Percentiles rank a stretch among this genome's conserved stretches.
Evolutionary conservation across 805 yeast genomes (phyloP).

Genomic region (Candida easanensis): DNA sequence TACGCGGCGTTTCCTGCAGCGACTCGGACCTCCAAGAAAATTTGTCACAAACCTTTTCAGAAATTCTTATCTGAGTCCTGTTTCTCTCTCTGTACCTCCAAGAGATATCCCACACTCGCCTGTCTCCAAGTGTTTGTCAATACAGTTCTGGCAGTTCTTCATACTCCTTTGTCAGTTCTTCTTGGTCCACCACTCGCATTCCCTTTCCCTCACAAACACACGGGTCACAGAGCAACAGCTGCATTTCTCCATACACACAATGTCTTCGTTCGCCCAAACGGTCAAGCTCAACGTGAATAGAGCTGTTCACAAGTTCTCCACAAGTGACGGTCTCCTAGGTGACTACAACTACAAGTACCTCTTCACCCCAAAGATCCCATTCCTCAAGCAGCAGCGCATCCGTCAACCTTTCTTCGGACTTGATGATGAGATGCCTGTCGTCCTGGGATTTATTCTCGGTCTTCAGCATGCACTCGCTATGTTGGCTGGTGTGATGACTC

Average conservation of each 20-base stretch:
- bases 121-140: conserved; percentile 1
- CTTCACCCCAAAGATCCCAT: conserved; percentile 80
- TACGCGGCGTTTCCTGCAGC: no score
- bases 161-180: neutral
- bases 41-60: neutral
- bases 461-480: conserved; percentile 85
- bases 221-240: neutral
- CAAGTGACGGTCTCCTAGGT: conserved; percentile 81
- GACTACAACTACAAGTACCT: conserved; percentile 79
- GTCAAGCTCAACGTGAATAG: conserved; percentile 3
- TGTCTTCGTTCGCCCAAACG: neutral
- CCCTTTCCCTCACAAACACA: conserved; percentile 5
- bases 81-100: no score
- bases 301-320: conserved; percentile 37
- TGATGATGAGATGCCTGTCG: conserved; percentile 73
- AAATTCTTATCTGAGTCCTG: neutral
- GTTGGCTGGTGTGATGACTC: conserved; percentile 89
- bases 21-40: neutral
- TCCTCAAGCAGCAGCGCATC: conserved; percentile 41
- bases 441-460: conserved; percentile 74
- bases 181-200: conserved; percentile 1
- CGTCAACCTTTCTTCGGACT: conserved; percentile 82
- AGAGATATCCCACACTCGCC: neutral
- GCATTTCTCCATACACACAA: neutral
- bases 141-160: neutral